Base-by-base conservation (phyloP, 352 stramenopile species). In the Globisporangium radiosum region DNA sequence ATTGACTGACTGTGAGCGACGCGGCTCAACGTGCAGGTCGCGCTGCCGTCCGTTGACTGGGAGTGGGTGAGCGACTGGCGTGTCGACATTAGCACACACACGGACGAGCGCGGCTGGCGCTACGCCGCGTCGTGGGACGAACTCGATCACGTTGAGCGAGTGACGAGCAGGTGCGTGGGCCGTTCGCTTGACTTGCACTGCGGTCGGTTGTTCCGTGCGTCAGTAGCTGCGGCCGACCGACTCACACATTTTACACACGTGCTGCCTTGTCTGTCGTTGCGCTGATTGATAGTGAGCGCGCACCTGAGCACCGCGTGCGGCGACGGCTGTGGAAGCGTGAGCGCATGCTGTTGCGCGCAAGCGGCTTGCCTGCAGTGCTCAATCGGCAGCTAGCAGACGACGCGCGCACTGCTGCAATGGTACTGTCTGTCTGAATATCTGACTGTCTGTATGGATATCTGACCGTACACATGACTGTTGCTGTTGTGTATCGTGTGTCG, bases 41-140 rank as follows among this genome's bases (percentile, higher is more conserved):
- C 36, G 48, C 57, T 88, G 47, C 80, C 80, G 43, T 84, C 70
- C 2, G 47, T 37, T 8, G 75, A 85, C 51, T 90, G 80, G 80
- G 62, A 78, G 60, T 90, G 80, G 80, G 69, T 85, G 25, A 76
- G 66, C 10, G 66, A 76, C 49, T 90, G 80, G 78, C 39, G 47
- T 1, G 65, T 67, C 14, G 71, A 83, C 54, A 57, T 90, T 7
- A 57, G 72, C 47, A 62, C 60, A 14, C 64, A 71, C 25, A 90
- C 74, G 37, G 80, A 90, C 49, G 56, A 67, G 49, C 65, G 69
- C 56, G 80, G 80, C 15, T 90, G 80, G 80, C 63, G 55, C 8
- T 90, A 90, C 49, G 80, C 70, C 8, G 25, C 64, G 4, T 76
- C 68, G 0, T 71, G 64, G 57, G 54, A 68, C n/a, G 60, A 80